Evolutionary conservation across 768 basidiomycete genomes (phyloP), one percentile per base, ranked within the genome.

Genomic region (Xerocomellus amylosporus): DNA sequence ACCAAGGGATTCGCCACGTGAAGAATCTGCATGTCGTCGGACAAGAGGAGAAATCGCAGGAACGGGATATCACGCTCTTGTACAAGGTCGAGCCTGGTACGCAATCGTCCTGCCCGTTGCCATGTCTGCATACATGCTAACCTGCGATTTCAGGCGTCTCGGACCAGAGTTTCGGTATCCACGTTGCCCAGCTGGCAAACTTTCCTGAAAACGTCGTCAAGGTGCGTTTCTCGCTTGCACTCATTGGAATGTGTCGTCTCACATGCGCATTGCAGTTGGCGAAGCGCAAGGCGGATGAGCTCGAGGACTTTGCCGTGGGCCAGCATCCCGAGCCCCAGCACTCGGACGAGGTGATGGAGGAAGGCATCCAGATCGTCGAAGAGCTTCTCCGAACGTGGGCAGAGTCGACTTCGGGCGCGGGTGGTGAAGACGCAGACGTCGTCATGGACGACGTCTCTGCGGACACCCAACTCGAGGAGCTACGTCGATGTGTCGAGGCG

Each of bases 141-240:
- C 40, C 15, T 12, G 51, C 14, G 24, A 38, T 14, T 5, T 5
- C 54, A 92, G 92, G 93, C 15, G 81, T 97, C 20, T 93, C 91
- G 42, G 96, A 98, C 67, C 96, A 98, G 71, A 96, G 93, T 67
- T 98, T 98, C 65, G 97, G 97, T 71, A 98, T 99, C 30, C 94
- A 98, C 62, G 97, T 99, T 14, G 97, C 97, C 0, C 82, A 93
- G 67, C 77, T 98, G n/a, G 96, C 96, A 4, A 95, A 98, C 71
- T 99, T 99, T 72, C 97, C 97, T 0, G 90, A 95, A 56, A 88
- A 85, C 59, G 95, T 98, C 12, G 82, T 98, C 55, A 91, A 88
- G 78, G 88, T 90, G 46, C 53, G 77, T 24, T 33, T 34, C 14
- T 15, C 2, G 4, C 22, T 30, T 31, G 0, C 1, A 12, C 20